Percentiles rank a stretch among this genome's conserved stretches.
phyloP scores from a whole-genome alignment of 768 basidiomycete genomes.

The Serendipita sp. region DNA sequence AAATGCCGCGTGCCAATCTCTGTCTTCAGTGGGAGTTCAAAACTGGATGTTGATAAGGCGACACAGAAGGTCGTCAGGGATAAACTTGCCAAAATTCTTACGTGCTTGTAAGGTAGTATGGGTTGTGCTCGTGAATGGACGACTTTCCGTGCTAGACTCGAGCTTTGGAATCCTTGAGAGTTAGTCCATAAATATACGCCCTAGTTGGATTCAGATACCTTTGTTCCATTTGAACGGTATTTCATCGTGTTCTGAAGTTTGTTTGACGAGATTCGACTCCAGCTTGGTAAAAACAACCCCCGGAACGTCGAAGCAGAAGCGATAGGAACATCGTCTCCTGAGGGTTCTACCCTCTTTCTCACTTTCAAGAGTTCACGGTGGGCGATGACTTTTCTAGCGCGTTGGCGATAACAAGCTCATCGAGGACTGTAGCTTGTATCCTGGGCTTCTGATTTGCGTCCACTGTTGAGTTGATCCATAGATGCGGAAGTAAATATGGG shows the following conservation, averaged over 20 bases:
- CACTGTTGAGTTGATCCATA: background rate
- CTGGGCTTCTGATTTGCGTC: background rate
- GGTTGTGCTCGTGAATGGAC: background rate
- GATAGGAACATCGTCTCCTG: background rate
- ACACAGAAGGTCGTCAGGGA: background rate
- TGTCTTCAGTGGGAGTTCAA: background rate
- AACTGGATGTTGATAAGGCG: no score
- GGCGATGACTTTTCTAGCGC: background rate
- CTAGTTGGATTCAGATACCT: background rate
- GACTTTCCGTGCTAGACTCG: background rate
- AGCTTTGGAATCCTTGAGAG: background rate
- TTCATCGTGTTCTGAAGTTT: background rate
- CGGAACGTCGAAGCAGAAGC: background rate
- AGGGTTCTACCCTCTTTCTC: background rate
- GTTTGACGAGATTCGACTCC: background rate
- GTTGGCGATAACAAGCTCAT: background rate
- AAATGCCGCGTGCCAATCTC: constrained; percentile 12
- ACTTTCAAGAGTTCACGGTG: background rate
- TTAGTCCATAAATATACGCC: background rate
- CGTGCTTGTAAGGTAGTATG: background rate
- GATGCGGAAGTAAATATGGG: background rate
- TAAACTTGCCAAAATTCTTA: background rate
- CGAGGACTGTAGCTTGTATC: background rate
- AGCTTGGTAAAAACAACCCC: background rate
- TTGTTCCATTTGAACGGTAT: constrained; percentile 4